phyloP scores from a whole-genome alignment of 208 protist genomes.

The Leishmania gerbilli region DNA sequence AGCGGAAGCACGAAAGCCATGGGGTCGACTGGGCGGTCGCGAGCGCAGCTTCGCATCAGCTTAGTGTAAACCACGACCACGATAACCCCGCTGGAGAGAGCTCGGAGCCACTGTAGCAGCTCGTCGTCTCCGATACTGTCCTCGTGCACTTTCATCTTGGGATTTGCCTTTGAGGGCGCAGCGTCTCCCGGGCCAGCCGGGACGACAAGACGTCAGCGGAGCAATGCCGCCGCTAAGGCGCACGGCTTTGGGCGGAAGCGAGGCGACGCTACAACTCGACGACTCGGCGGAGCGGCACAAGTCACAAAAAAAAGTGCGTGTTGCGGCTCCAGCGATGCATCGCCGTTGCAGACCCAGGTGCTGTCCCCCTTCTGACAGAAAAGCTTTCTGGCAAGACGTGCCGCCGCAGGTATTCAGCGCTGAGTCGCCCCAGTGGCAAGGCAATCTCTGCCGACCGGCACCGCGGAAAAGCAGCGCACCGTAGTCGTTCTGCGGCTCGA shows the following conservation, averaged over 20 bases:
- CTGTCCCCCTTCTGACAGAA: not conserved
- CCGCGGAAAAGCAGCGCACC: not conserved
- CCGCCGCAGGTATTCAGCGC: not conserved
- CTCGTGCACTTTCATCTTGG: conserved; percentile 2
- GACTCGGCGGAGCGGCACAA: not conserved
- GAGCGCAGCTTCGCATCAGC: not conserved
- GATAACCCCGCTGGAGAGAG: not conserved
- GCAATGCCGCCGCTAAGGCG: not conserved
- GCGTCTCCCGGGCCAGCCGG: not conserved
- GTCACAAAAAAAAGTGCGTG: not conserved
- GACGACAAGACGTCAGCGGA: not conserved
- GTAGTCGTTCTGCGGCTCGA: not conserved
- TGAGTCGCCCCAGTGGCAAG: not conserved
- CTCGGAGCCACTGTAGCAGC: not conserved
- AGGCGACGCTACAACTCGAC: not conserved
- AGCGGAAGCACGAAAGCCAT: not conserved
- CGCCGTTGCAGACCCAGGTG: not conserved
- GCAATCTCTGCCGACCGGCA: not conserved
- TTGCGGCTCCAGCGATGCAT: not conserved
- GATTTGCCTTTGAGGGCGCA: not conserved
- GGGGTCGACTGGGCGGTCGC: not conserved
- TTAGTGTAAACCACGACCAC: not conserved
- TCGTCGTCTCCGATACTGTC: not conserved
- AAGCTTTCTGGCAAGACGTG: not conserved
- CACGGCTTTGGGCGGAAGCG: not conserved